phyloP scores from a whole-genome alignment of 1,284 basidiomycete species.

The Fomitopsis pinicola region DNA sequence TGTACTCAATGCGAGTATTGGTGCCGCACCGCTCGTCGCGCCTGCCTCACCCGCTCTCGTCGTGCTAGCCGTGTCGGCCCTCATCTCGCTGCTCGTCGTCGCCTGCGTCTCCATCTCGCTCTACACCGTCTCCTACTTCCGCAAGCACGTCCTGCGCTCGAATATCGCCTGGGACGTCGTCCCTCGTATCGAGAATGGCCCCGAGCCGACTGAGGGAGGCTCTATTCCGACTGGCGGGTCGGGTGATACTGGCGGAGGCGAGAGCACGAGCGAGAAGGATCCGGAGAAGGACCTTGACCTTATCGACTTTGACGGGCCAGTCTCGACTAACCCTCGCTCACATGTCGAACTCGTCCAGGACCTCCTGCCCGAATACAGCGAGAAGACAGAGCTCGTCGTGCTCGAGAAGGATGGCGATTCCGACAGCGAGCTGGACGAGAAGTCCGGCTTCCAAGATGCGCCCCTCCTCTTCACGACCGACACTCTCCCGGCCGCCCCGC shows the following conservation, averaged over 20 bases:
- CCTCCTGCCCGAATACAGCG: constrained; percentile 2
- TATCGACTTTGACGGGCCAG: neutral
- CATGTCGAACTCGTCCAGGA: neutral
- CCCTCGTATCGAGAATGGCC: constrained; percentile 27
- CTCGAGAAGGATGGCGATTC: constrained; percentile 4
- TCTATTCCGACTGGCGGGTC: neutral
- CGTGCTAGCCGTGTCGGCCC: constrained; percentile 32
- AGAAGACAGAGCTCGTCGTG: constrained; percentile 13
- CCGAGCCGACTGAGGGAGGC: constrained; percentile 1
- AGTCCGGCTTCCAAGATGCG: constrained; percentile 5
- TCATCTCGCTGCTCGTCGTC: constrained; percentile 33
- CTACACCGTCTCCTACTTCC: constrained; percentile 31
- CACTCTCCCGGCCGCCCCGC: constrained; percentile 12
- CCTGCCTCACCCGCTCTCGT: constrained; percentile 18
- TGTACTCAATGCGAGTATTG: neutral
- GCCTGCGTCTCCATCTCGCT: constrained; percentile 31
- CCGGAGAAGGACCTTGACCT: neutral
- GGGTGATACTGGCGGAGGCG: neutral
- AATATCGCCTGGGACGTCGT: constrained; percentile 31
- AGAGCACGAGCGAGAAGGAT: neutral
- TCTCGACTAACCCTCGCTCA: neutral
- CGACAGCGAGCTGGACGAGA: constrained; percentile 10
- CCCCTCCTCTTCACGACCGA: neutral
- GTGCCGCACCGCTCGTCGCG: neutral
- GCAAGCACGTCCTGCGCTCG: constrained; percentile 26